Percentiles rank a stretch among this genome's conserved stretches.
These are phyloP conservation scores for Saitozyma podzolica DNA, from an alignment of 768 basidiomycete species.

Conservation along the genomic window DNA sequence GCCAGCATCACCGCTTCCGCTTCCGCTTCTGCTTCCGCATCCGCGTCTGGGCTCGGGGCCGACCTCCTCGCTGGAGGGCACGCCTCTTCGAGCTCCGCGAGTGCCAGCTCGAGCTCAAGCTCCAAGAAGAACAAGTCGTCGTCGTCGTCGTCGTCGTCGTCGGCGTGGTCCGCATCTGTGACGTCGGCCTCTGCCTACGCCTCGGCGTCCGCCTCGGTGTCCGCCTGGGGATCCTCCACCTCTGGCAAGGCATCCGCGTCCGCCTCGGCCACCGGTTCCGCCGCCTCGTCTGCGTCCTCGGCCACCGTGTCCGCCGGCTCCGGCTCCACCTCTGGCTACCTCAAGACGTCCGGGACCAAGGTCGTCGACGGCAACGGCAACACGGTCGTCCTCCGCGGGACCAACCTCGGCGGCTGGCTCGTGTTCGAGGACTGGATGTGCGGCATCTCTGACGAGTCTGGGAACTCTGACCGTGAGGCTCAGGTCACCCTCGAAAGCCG, in stretches of 20 bases:
- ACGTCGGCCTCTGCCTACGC: neutral
- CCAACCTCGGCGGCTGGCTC: slow-evolving; percentile 47
- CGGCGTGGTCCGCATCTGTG: slow-evolving; percentile 13
- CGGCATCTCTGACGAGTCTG: slow-evolving; percentile 42
- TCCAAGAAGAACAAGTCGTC: neutral
- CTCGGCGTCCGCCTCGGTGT: slow-evolving; percentile 16
- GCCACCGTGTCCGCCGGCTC: slow-evolving; percentile 18
- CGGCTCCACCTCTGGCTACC: slow-evolving; percentile 31
- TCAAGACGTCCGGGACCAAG: slow-evolving; percentile 35
- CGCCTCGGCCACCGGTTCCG: slow-evolving; percentile 9
- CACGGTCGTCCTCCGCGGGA: slow-evolving; percentile 36
- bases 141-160: slow-evolving; percentile 2
- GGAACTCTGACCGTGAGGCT: slow-evolving; percentile 40
- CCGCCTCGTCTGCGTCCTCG: slow-evolving; percentile 11
- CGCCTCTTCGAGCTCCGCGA: slow-evolving; percentile 6
- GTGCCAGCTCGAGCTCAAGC: slow-evolving; percentile 5
- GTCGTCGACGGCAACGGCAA: slow-evolving; percentile 42
- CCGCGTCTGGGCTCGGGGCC: slow-evolving; percentile 10
- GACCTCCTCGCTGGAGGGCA: slow-evolving; percentile 6
- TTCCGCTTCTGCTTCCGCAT: slow-evolving; percentile 8
- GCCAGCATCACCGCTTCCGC: slow-evolving; percentile 10
- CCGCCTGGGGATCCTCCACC: slow-evolving; percentile 7
- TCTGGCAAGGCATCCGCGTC: slow-evolving; percentile 11
- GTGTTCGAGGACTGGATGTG: slow-evolving; percentile 48
- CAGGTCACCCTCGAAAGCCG: slow-evolving; percentile 34